Percentiles rank a stretch among this genome's conserved stretches.
phyloP scores from a whole-genome alignment of 495 filamentous ascomycete species.

The Aspergillus steynii region DNA sequence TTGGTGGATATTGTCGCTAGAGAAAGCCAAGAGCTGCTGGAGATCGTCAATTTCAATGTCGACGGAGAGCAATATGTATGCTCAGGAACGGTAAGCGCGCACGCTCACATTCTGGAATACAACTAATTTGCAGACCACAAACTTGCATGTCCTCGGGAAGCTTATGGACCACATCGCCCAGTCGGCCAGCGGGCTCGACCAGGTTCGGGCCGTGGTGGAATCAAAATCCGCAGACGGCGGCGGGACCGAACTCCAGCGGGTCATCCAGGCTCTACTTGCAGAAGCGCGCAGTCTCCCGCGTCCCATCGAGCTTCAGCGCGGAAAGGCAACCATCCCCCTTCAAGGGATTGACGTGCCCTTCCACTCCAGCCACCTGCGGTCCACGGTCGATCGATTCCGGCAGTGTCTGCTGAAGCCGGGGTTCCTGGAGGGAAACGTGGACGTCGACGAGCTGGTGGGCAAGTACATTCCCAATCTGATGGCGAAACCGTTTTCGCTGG shows the following conservation, averaged over 20 bases:
- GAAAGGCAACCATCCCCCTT: slow-evolving; percentile 37
- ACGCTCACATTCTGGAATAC: neutral
- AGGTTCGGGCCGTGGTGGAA: slow-evolving; percentile 6
- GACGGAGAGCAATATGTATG: slow-evolving; percentile 44
- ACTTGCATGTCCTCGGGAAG: slow-evolving; percentile 21
- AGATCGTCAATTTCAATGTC: slow-evolving; percentile 47
- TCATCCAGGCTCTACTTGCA: slow-evolving; percentile 8
- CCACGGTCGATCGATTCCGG: slow-evolving; percentile 29
- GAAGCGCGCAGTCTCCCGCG: slow-evolving; percentile 10
- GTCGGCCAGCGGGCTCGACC: neutral
- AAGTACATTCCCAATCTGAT: slow-evolving; percentile 40
- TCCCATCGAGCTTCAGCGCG: slow-evolving; percentile 27
- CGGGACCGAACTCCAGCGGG: neutral
- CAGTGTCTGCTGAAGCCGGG: slow-evolving; percentile 30
- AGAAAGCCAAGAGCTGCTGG: slow-evolving; percentile 28
- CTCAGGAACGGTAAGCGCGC: slow-evolving; percentile 32
- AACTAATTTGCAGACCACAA: slow-evolving; percentile 13
- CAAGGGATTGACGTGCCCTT: slow-evolving; percentile 47
- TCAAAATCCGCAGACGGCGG: neutral
- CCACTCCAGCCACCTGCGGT: slow-evolving; percentile 35
- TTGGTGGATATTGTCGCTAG: slow-evolving; percentile 25
- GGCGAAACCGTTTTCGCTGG: slow-evolving; percentile 57
- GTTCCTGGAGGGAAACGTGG: slow-evolving; percentile 28
- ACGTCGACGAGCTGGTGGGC: slow-evolving; percentile 20
- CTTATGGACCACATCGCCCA: slow-evolving; percentile 21